These are phyloP conservation scores for Trametes villosa DNA, from an alignment of 768 basidiomycete genomes.

Conservation along the genomic window DNA sequence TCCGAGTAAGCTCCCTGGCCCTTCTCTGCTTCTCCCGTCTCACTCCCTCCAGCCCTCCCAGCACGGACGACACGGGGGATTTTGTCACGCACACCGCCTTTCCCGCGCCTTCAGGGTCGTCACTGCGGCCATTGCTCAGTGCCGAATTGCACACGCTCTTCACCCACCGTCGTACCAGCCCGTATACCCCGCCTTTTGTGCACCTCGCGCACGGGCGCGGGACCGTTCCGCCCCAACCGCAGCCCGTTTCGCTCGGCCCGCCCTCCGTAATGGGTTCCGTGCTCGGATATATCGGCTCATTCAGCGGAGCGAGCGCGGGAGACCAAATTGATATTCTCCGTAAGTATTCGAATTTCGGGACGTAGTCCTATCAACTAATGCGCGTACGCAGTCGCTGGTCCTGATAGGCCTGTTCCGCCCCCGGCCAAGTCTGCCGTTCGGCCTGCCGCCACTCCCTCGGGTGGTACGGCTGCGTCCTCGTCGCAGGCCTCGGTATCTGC, in stretches of 20 bases:
- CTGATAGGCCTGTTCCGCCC: slow-evolving; percentile 58
- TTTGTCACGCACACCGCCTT: slow-evolving; percentile 49
- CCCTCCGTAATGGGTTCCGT: slow-evolving; percentile 53
- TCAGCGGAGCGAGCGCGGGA: slow-evolving; percentile 51
- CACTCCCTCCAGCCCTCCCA: slow-evolving; percentile 36
- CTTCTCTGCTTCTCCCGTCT: not conserved
- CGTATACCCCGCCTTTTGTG: slow-evolving; percentile 53
- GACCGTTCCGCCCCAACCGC: slow-evolving; percentile 57
- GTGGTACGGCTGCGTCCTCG: slow-evolving; percentile 18
- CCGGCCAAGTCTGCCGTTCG: no score
- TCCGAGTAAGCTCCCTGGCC: slow-evolving; percentile 22
- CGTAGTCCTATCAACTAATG: not conserved
- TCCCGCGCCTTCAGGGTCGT: slow-evolving; percentile 23
- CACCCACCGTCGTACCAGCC: slow-evolving; percentile 49
- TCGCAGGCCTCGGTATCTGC: slow-evolving; percentile 19
- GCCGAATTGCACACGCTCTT: slow-evolving; percentile 62
- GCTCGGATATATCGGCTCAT: slow-evolving; percentile 50
- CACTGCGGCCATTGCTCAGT: slow-evolving; percentile 14
- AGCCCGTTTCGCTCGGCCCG: slow-evolving; percentile 63
- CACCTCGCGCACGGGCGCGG: slow-evolving; percentile 50
- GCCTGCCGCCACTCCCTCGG: no score
- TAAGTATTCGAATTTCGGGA: slow-evolving; percentile 36
- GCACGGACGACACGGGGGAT: slow-evolving; percentile 57
- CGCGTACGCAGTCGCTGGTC: slow-evolving; percentile 58
- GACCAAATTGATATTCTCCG: slow-evolving; percentile 62